phyloP scores from a whole-genome alignment of 345 rosid species.

The Physaria fendleri region DNA sequence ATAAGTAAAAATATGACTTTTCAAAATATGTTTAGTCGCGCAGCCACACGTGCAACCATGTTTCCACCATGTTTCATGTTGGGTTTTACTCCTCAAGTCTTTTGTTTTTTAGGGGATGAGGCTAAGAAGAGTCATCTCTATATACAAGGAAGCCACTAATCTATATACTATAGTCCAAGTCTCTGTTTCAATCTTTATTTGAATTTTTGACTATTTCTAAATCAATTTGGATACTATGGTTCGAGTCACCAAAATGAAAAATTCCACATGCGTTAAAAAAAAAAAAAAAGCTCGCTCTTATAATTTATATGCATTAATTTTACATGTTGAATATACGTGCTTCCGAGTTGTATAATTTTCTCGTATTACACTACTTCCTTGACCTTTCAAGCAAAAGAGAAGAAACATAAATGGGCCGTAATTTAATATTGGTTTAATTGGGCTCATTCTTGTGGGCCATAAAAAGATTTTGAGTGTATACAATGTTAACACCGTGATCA shows the following conservation, averaged over 20 bases:
- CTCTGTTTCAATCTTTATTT: background rate
- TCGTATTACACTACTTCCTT: background rate
- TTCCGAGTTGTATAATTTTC: background rate
- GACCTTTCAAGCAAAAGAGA: background rate
- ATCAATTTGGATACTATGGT: no score
- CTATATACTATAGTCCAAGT: slow-evolving; percentile 2
- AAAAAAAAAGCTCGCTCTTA: no score
- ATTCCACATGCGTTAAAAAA: no score
- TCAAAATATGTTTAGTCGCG: slow-evolving; percentile 15
- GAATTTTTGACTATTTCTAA: slow-evolving; percentile 13
- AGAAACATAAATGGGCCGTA: background rate
- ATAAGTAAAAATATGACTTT: background rate
- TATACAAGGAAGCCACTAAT: background rate
- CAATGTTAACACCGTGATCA: no score
- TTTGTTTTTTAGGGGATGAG: background rate
- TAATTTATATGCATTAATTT: background rate
- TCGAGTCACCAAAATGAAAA: no score
- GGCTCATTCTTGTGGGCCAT: background rate
- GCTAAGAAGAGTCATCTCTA: background rate
- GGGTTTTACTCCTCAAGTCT: background rate
- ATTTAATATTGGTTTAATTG: background rate
- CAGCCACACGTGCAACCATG: slow-evolving; percentile 35
- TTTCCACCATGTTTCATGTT: slow-evolving; percentile 18
- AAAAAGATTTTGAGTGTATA: no score
- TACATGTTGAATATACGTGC: slow-evolving; percentile 13